Evolutionary conservation across 116 monocot genomes (phyloP), one percentile per base, ranked within the genome.

Genomic region (Zostera marina): DNA sequence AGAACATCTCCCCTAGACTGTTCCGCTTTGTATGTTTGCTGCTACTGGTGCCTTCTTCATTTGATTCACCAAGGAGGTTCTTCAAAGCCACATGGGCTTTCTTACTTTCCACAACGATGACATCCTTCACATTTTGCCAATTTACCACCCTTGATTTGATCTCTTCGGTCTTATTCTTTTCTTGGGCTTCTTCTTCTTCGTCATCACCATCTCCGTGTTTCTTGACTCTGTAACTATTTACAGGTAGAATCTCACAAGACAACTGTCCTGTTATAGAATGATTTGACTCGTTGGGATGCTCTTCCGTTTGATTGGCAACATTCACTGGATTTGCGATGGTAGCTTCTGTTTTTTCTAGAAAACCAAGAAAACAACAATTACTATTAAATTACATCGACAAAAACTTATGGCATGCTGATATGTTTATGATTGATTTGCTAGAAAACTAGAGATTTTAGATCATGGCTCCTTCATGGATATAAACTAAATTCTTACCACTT

Each of bases 51-150:
- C 38, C 43, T 7, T 40, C 54, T 7, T 46, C n/a, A 39, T 42
- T 62, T 41, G 64, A 61, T 15, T 79, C 64, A 22, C 41, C 53
- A 11, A 79, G 72, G 42, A 79, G 79, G 47, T 40, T 45, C 43
- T 68, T 79, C 64, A 79, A 62, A 0, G 72, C 65, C 40, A 57
- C 62, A 15, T 62, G 65, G 17, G 41, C 26, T 53, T 75, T 79
- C 47, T 11, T 41, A n/a, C 1, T 25, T 61, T 47, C 47, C 15
- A 21, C 47, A 3, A 47, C 44, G 47, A 61, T 61, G 43, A 5
- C 61, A 47, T 45, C 47, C 22, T 61, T 47, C 25, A 47, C 45
- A 22, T n/a, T 14, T 45, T 45, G 44, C 45, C 47, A 61, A 38
- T 21, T 14, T 24, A 41, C 9, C 2, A 8, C 25, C 25, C 26